Evolutionary conservation across 441 rosid species (phyloP), one percentile per base, ranked within the genome.

Genomic region (Adansonia madagascariensis): DNA sequence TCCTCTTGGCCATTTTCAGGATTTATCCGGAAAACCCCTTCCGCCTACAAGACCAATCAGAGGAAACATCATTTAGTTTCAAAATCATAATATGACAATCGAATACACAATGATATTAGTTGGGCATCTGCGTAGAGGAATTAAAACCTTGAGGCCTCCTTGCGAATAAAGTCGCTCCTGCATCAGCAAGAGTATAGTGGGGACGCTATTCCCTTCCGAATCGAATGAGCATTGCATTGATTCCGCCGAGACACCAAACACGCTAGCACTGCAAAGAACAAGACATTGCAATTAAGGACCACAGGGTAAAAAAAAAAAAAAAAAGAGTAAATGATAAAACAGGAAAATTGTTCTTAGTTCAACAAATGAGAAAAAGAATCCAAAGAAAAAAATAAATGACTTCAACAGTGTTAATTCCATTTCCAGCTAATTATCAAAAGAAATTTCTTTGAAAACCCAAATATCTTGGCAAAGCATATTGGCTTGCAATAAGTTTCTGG

Each of bases 1-100:
- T 91, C 93, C 80, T 91, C 95, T 81, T 88, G 87, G 47, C 93
- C 89, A 49, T 89, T 91, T 85, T 91, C 92, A 0, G 95, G 92
- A 72, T 89, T 91, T 74, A 91, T 91, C 78, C 95, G 87, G 74
- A 91, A 89, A 64, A 91, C 86, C 43, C 95, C 93, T 84, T 89
- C 91, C 2, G 91, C 91, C 93, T 91, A 82, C 75, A 72, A 6
- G 14, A 49, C 68, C 73, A 81, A 10, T 55, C 22, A 74, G 53
- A 65, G 35, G 73, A 71, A 22, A 80, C 61, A 50, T 56, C 75
- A 60, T 56, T 22, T 22, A 52, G 71, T 46, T 20, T 59, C 0
- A 49, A 65, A 53, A 66, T 22, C 27, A 78, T 35, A 35, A 57
- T 20, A 31, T 71, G 60, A 50, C 43, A 17, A 61, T 14, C 22